Conservation (phyloP, 257 asterid genomes). For the Rhazya stricta region DNA sequence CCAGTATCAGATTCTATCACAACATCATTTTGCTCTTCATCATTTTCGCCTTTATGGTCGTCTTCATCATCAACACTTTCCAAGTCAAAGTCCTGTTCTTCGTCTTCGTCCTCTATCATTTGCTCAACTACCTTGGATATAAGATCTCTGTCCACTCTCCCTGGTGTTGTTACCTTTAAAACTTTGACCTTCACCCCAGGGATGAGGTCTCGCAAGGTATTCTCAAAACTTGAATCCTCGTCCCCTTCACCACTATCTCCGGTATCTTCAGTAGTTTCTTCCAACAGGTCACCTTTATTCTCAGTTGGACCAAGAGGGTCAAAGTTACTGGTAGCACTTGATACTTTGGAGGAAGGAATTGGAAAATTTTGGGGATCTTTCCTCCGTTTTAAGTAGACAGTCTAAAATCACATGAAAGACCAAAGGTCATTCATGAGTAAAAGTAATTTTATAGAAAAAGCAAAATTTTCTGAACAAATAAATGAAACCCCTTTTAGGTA, state of each 20-base stretch:
- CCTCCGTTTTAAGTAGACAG: constrained; percentile 75
- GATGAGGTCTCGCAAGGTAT: constrained; percentile 73
- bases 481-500: not conserved
- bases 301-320: constrained; percentile 58
- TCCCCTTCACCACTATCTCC: constrained; percentile 68
- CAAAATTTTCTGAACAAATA: constrained; percentile 1
- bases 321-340: constrained; percentile 41
- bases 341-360: constrained; percentile 44
- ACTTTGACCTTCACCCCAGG: constrained; percentile 94
- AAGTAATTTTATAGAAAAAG: not conserved
- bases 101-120: constrained; percentile 74
- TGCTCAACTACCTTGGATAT: constrained; percentile 87
- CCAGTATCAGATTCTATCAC: constrained; percentile 49
- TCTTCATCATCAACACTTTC: constrained; percentile 25
- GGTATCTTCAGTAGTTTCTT: constrained; percentile 50
- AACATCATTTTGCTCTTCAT: constrained; percentile 32
- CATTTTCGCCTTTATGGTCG: constrained; percentile 25
- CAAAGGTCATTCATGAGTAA: not conserved
- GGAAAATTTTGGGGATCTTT: constrained; percentile 46
- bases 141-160: constrained; percentile 65
- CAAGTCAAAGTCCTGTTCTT: constrained; percentile 31
- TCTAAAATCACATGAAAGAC: constrained; percentile 41
- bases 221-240: constrained; percentile 67
- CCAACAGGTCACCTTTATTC: constrained; percentile 49
- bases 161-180: constrained; percentile 71